Percentiles rank a stretch among this genome's conserved stretches.
Evolutionary conservation across 192 early-diverging fungal species (phyloP).

Genomic region (Rhizoclosmatium globosum): DNA sequence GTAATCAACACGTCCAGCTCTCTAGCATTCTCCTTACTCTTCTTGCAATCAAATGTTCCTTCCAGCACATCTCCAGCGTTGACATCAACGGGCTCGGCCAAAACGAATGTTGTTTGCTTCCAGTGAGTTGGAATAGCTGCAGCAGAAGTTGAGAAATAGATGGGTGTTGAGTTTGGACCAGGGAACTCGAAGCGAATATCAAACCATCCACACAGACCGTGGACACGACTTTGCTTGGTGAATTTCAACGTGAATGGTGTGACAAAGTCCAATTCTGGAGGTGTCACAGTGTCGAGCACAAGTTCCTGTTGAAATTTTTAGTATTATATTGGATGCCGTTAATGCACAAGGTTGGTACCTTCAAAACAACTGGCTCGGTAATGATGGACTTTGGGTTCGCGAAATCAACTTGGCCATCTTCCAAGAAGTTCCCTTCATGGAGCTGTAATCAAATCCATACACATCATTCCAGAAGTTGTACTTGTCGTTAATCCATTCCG

Average conservation of each 20-base stretch:
- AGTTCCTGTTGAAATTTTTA: constrained; percentile 60
- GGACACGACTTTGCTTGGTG: constrained; percentile 69
- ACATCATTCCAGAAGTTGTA: constrained; percentile 89
- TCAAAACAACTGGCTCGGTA: constrained; percentile 68
- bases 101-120: constrained; percentile 92
- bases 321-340: background rate
- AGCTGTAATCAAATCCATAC: constrained; percentile 92
- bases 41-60: constrained; percentile 74
- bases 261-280: constrained; percentile 76
- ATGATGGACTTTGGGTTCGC: constrained; percentile 73
- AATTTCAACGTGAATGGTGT: constrained; percentile 73
- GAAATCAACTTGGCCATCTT: constrained; percentile 86
- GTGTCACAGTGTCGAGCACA: constrained; percentile 73
- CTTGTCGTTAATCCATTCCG: constrained; percentile 82
- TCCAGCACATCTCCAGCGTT: constrained; percentile 34
- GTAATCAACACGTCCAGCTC: constrained; percentile 68
- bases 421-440: constrained; percentile 79
- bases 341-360: constrained; percentile 16
- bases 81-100: constrained; percentile 69
- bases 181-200: constrained; percentile 83
- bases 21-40: constrained; percentile 70
- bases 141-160: constrained; percentile 76
- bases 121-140: constrained; percentile 90
- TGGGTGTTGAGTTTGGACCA: constrained; percentile 37
- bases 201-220: constrained; percentile 91